Evolutionary conservation across 176 grass and related monocot species (phyloP).

Genomic region (Avena insularis): DNA sequence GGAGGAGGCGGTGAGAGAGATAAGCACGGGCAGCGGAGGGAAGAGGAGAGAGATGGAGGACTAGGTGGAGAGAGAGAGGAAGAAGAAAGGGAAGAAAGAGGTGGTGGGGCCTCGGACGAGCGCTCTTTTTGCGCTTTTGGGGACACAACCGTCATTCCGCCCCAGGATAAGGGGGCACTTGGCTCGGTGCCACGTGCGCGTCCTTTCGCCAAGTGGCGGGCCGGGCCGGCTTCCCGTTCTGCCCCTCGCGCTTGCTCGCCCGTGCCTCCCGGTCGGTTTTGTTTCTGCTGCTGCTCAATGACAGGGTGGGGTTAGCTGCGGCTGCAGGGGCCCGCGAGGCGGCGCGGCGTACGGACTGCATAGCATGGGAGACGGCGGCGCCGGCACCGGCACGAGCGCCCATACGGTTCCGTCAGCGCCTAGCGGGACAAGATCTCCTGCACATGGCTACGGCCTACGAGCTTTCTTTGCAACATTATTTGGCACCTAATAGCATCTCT

Average conservation of each 20-base stretch:
- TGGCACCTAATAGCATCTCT: too few relatives aligned
- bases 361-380: background rate
- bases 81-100: background rate
- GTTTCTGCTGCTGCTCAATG: background rate
- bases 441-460: background rate
- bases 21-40: background rate
- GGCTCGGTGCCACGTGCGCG: constrained; percentile 39
- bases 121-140: constrained; percentile 62
- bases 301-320: background rate
- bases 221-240: background rate
- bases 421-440: background rate
- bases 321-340: background rate
- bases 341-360: background rate
- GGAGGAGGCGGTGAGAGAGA: background rate
- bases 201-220: constrained; percentile 49
- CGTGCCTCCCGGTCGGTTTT: background rate
- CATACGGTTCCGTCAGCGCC: background rate
- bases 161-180: constrained; percentile 35
- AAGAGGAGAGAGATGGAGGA: background rate
- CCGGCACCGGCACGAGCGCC: constrained; percentile 1
- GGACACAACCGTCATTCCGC: constrained; percentile 43
- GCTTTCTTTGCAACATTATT: background rate
- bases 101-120: background rate
- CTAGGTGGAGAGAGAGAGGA: background rate
- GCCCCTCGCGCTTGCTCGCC: background rate